phyloP scores from a whole-genome alignment of 2,329 filamentous ascomycete genomes.

The Pseudogymnoascus sp. region DNA sequence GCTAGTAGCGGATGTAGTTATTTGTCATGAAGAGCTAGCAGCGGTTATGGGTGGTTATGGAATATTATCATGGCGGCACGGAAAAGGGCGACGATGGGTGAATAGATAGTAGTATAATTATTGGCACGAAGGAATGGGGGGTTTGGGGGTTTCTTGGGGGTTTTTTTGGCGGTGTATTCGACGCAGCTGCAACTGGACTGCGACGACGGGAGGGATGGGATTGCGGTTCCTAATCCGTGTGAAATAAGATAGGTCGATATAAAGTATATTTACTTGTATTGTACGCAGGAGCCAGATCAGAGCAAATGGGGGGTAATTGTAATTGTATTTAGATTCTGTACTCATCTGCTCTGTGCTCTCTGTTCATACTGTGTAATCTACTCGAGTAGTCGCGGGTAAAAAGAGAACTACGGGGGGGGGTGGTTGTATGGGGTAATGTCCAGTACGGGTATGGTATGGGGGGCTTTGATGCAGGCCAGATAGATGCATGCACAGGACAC shows the following conservation, averaged over 20 bases:
- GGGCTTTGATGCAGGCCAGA: neutral
- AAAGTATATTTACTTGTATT: neutral
- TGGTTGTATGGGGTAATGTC: neutral
- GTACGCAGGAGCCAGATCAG: neutral
- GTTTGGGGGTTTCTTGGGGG: neutral
- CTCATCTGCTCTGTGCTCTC: too few species aligned
- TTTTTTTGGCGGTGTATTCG: neutral
- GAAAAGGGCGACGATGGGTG: neutral
- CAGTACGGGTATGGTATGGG: neutral
- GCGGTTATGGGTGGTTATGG: neutral
- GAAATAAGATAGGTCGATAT: neutral
- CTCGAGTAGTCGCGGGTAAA: neutral
- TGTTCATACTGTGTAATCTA: too few species aligned
- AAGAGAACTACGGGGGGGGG: neutral
- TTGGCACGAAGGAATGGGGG: neutral
- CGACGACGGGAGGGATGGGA: neutral
- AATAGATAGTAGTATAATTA: neutral
- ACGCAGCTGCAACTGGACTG: neutral
- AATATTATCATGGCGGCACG: constrained; percentile 1
- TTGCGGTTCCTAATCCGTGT: neutral
- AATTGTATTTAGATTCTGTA: neutral
- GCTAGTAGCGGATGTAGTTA: neutral
- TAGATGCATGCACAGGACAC: neutral
- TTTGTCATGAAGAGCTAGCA: constrained; percentile 3
- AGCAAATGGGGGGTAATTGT: neutral